These are phyloP conservation scores for Lignosus rhinocerotis DNA, from an alignment of 1,284 basidiomycete species.

Conservation along the genomic window DNA sequence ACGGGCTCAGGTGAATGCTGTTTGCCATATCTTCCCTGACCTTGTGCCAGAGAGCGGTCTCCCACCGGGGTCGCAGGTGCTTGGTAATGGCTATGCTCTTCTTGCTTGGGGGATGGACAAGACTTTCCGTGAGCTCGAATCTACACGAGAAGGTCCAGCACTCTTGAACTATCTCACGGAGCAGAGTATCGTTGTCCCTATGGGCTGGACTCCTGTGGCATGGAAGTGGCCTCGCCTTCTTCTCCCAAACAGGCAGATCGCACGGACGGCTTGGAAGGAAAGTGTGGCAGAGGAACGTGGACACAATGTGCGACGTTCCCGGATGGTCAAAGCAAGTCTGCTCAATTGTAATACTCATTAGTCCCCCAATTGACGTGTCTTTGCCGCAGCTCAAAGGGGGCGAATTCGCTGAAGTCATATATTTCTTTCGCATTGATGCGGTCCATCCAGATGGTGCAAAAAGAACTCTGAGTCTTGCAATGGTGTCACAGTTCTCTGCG, in stretches of 20 bases:
- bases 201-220: background rate
- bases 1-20: constrained; percentile 20
- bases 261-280: background rate
- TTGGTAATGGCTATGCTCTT: background rate
- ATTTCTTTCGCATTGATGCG: background rate
- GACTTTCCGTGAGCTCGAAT: background rate
- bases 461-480: background rate
- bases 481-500: constrained; percentile 2
- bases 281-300: background rate
- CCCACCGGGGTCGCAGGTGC: background rate
- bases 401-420: background rate
- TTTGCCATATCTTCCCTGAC: constrained; percentile 23
- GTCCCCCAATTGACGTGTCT: too few species aligned
- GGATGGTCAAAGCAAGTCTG: background rate
- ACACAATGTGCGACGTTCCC: background rate
- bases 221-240: background rate
- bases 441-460: background rate
- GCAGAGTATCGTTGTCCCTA: background rate
- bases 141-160: background rate
- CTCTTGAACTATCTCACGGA: background rate
- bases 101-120: background rate
- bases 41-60: background rate
- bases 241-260: background rate
- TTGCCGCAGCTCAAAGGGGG: background rate
- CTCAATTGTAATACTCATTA: too few species aligned